Base-by-base conservation (phyloP, 176 grass and related monocot species). In the Lolium multiflorum region DNA sequence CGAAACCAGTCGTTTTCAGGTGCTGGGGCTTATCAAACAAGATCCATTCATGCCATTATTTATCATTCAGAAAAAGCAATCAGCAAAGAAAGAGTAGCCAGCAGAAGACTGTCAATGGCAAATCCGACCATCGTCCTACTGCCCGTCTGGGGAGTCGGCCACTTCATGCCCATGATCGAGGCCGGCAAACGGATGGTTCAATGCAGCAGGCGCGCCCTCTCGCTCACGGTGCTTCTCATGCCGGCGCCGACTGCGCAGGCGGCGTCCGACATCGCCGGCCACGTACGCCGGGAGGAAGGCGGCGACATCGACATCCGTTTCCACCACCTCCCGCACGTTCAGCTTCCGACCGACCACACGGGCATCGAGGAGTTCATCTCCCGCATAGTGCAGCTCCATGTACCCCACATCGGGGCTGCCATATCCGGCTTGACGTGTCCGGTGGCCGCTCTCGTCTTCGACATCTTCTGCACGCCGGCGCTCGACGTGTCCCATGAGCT, bases 101-200 rank as follows among this genome's bases (percentile, higher is more conserved):
- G 3, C 2, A 35, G 31, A 35, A 35, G 31, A 35, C 31, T 35
- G 31, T 35, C 31, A 35, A 59, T 64, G 61, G 24, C 61, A 28
- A 14, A 24, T 12, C 61, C 61, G 11, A 64, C 61, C 1, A 12
- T 64, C 61, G 61, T 28, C 15, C 17, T 77, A 9, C 15, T 77
- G 4, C 74, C 74, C 50, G 3, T 77, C 25, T 77, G 74, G 74
- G 50, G 7, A 24, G 25, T 76, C 20, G 87, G 92, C 44, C 92
- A 94, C 80, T 55, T 94, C 54, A 76, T 85, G 49, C 78, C 92
- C 75, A 87, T 89, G 89, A 3, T 94, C 48, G 84, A 84, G 16
- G 48, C 77, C 56, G 74, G 79, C 43, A 89, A 94, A 82, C 71
- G 76, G 39, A 72, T 93, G 69, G 38, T 93, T 3, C 62, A 20